A percentile compares a stretch with the other conserved stretches of the same genome.
These are phyloP conservation scores for Fusarium nematophilum DNA, from an alignment of 2,329 filamentous ascomycete genomes.

Conservation along the genomic window DNA sequence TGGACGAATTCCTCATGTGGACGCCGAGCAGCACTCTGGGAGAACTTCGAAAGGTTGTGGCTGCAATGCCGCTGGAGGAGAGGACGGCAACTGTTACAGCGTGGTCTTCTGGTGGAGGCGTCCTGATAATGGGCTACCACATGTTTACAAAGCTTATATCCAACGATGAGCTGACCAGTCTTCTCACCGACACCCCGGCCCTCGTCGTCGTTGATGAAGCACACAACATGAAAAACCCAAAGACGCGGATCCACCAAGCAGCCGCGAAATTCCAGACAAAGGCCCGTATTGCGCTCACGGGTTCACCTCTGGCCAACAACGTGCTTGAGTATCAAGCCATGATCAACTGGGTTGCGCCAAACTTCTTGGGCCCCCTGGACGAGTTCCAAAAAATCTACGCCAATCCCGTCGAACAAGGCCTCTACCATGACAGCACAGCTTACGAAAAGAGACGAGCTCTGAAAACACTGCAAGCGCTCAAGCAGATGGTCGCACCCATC, in stretches of 20 bases:
- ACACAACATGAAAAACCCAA: slow-evolving; percentile 78
- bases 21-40: slow-evolving; percentile 67
- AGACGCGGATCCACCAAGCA: slow-evolving; percentile 62
- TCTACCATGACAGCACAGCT: slow-evolving; percentile 71
- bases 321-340: slow-evolving; percentile 87
- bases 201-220: slow-evolving; percentile 89
- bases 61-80: slow-evolving; percentile 47
- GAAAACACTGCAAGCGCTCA: slow-evolving; percentile 77
- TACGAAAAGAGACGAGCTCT: slow-evolving; percentile 68
- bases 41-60: slow-evolving; percentile 64
- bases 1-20: slow-evolving; percentile 81
- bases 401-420: slow-evolving; percentile 77
- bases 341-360: slow-evolving; percentile 87
- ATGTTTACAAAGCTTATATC: slow-evolving; percentile 66
- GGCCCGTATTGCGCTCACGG: slow-evolving; percentile 84
- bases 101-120: slow-evolving; percentile 75
- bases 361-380: slow-evolving; percentile 74
- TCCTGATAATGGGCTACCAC: slow-evolving; percentile 81
- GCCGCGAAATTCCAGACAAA: slow-evolving; percentile 72
- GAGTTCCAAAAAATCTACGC: slow-evolving; percentile 80
- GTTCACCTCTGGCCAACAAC: slow-evolving; percentile 87
- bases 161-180: slow-evolving; percentile 50
- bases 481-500: slow-evolving; percentile 79
- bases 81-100: slow-evolving; percentile 60
- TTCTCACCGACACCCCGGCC: slow-evolving; percentile 71